A percentile compares a stretch with the other conserved stretches of the same genome.
phyloP scores from a whole-genome alignment of 2,329 filamentous ascomycete species.

The Boeremia lycopersici region DNA sequence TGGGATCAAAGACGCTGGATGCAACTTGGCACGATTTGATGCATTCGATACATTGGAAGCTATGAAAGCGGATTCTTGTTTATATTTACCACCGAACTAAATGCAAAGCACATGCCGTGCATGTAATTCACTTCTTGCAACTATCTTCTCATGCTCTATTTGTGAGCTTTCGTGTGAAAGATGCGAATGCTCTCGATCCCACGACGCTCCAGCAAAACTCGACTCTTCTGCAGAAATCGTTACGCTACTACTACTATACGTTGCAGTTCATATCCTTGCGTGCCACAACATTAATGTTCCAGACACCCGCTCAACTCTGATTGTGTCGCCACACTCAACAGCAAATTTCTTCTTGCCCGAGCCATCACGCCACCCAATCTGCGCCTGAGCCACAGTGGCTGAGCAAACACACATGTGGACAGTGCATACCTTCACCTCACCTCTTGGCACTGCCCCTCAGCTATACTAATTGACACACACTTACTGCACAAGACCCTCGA shows the following conservation, averaged over 20 bases:
- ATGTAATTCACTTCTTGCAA: conserved; percentile 1
- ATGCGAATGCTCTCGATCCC: too few species aligned
- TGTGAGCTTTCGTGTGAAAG: background rate
- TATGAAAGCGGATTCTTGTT: conserved; percentile 30
- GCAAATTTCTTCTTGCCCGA: background rate
- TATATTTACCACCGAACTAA: conserved; percentile 19
- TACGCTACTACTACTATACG: background rate
- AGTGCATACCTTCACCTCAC: background rate
- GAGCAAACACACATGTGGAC: background rate
- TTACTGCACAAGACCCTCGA: too few species aligned
- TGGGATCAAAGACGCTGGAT: conserved; percentile 18
- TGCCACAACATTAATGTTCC: too few species aligned
- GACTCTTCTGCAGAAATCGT: background rate
- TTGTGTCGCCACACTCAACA: too few species aligned
- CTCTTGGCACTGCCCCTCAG: background rate
- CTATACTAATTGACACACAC: too few species aligned
- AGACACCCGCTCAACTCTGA: too few species aligned
- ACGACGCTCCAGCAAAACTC: too few species aligned
- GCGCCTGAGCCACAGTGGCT: conserved; percentile 8
- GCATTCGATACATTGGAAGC: conserved; percentile 17
- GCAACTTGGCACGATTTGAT: conserved; percentile 14
- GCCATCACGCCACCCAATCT: background rate
- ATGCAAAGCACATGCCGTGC: conserved; percentile 12
- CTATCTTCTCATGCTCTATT: background rate
- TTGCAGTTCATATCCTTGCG: background rate